These are phyloP conservation scores for Syzygium aromaticum DNA, from an alignment of 345 rosid genomes.

Conservation along the genomic window DNA sequence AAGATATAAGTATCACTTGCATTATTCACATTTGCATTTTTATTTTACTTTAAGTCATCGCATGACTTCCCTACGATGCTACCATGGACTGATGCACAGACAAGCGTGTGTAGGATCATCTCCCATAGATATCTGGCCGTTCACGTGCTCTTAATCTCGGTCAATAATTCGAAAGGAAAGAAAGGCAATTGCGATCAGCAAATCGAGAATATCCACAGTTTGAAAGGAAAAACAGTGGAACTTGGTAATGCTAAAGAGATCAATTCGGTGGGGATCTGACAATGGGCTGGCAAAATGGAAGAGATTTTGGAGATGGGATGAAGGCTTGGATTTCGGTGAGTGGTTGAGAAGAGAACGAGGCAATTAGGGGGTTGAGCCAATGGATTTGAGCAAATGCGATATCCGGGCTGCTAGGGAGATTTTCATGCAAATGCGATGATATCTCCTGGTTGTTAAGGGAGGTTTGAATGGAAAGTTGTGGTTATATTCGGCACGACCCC, in stretches of 20 bases:
- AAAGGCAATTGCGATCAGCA: neutral
- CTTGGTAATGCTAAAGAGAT: neutral
- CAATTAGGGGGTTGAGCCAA: neutral
- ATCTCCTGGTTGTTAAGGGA: neutral
- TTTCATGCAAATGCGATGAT: neutral
- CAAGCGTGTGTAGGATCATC: neutral
- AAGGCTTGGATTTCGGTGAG: rapidly evolving
- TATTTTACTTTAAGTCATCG: neutral
- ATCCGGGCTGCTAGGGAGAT: rapidly evolving
- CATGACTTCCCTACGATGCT: neutral
- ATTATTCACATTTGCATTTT: neutral
- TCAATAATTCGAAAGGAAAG: neutral
- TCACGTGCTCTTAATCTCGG: neutral
- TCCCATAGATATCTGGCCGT: neutral
- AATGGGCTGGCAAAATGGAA: neutral
- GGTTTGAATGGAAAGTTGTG: neutral
- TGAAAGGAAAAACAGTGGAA: rapidly evolving
- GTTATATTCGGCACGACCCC: too few species aligned
- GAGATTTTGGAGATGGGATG: neutral
- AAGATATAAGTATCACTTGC: neutral
- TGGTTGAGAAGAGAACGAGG: neutral
- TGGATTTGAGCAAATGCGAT: rapidly evolving
- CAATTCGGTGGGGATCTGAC: neutral
- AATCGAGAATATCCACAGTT: rapidly evolving
- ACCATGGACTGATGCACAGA: neutral